These are phyloP conservation scores for Blepharisma undulans DNA, from an alignment of 169 alveolate genomes.

Conservation along the genomic window DNA sequence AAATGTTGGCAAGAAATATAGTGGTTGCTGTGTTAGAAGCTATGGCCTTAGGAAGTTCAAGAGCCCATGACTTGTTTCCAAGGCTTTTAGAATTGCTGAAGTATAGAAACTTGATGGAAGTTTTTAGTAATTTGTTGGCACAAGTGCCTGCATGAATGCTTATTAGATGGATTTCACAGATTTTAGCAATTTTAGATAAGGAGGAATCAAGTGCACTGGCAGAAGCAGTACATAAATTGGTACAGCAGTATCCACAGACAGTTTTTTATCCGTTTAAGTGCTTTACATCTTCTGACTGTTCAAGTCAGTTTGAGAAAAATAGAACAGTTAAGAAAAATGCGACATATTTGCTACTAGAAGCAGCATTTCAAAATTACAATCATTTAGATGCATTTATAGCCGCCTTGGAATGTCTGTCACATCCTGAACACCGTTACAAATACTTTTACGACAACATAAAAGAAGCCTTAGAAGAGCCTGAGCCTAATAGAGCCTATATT, in stretches of 20 bases:
- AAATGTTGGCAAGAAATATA: conserved; percentile 51
- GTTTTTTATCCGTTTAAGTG: conserved; percentile 77
- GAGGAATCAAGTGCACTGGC: conserved; percentile 45
- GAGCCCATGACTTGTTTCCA: conserved; percentile 78
- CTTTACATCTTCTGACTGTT: conserved; percentile 43
- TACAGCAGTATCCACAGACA: conserved; percentile 71
- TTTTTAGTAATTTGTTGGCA: conserved; percentile 42
- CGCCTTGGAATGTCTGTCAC: conserved; percentile 76
- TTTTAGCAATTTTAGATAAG: conserved; percentile 42
- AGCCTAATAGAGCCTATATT: not conserved
- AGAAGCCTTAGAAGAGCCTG: conserved; percentile 32
- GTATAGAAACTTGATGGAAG: conserved; percentile 58
- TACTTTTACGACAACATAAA: conserved; percentile 68
- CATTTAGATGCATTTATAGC: conserved; percentile 61
- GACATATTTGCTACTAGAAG: not conserved
- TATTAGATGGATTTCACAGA: conserved; percentile 47
- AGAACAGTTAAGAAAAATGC: conserved; percentile 15
- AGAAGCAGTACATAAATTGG: conserved; percentile 47
- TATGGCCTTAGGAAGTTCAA: conserved; percentile 52
- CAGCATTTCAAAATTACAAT: not conserved
- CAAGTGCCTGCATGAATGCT: conserved; percentile 74
- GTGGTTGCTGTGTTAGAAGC: conserved; percentile 60
- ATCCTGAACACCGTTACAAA: conserved; percentile 85
- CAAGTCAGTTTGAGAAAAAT: conserved; percentile 43
- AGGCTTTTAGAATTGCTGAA: conserved; percentile 74